phyloP scores from a whole-genome alignment of 2,329 filamentous ascomycete genomes.

The Chaetomium sp. region DNA sequence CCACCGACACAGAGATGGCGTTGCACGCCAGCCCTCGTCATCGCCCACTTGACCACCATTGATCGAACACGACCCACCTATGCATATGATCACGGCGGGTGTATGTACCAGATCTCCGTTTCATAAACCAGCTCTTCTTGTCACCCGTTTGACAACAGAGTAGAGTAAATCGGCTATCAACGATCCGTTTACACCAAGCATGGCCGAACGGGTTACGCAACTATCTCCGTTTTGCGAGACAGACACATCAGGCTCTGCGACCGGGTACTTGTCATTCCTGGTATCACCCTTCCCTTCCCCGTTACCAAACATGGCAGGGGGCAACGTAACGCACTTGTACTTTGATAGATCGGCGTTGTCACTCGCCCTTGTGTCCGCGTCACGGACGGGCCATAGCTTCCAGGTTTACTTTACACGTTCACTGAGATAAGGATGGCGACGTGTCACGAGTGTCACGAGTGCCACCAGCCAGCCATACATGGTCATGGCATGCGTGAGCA shows the following conservation, averaged over 20 bases:
- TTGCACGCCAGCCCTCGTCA: background rate
- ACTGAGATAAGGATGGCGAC: background rate
- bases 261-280: background rate
- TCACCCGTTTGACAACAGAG: background rate
- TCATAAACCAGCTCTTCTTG: background rate
- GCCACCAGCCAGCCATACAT: background rate
- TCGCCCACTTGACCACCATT: background rate
- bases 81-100: background rate
- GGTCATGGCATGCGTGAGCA: background rate
- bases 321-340: background rate
- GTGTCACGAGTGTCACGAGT: background rate
- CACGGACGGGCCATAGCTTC: background rate
- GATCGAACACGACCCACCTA: background rate
- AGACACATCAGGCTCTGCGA: no score
- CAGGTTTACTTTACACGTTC: background rate
- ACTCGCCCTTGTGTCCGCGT: background rate
- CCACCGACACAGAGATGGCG: background rate
- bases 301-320: background rate
- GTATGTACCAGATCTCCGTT: background rate
- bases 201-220: background rate
- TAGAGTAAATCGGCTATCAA: background rate
- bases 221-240: background rate
- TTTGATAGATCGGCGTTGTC: background rate
- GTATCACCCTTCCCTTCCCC: background rate
- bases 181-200: background rate